A percentile compares a stretch with the other conserved stretches of the same genome.
phyloP scores from a whole-genome alignment of 192 early-diverging fungal species.

The Geranomyces variabilis region DNA sequence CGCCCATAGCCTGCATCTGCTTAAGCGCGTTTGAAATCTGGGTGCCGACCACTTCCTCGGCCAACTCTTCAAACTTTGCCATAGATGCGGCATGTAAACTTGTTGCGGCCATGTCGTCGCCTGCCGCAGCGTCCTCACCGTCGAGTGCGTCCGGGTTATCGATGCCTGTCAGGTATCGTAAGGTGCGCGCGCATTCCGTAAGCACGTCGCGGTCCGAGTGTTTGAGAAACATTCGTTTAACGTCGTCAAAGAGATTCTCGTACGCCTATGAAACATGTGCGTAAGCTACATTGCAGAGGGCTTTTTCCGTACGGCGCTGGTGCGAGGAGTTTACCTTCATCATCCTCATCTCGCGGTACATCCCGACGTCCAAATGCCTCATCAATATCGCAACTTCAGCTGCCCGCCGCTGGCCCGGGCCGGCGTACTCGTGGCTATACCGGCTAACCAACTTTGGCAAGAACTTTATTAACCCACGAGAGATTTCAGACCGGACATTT shows the following conservation, averaged over 20 bases:
- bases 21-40: slow-evolving; percentile 17
- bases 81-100: slow-evolving; percentile 18
- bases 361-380: slow-evolving; percentile 34
- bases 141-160: background rate
- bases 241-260: slow-evolving; percentile 43
- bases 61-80: slow-evolving; percentile 38
- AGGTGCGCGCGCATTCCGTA: slow-evolving; percentile 34
- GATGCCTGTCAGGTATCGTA: slow-evolving; percentile 23
- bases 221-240: slow-evolving; percentile 37
- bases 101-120: slow-evolving; percentile 15
- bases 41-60: slow-evolving; percentile 27
- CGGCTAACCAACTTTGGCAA: slow-evolving; percentile 46
- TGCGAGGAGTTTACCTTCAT: slow-evolving; percentile 29
- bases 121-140: background rate
- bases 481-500: slow-evolving; percentile 21
- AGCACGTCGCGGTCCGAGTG: slow-evolving; percentile 41
- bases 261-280: slow-evolving; percentile 26
- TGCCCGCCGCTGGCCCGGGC: slow-evolving; percentile 25
- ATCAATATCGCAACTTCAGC: slow-evolving; percentile 38
- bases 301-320: too few species aligned
- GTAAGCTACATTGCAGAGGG: too few species aligned
- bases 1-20: background rate
- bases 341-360: slow-evolving; percentile 49
- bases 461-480: slow-evolving; percentile 32
- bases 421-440: slow-evolving; percentile 42